Conservation (phyloP, 352 stramenopile species). For the Globisporangium spiculum region DNA sequence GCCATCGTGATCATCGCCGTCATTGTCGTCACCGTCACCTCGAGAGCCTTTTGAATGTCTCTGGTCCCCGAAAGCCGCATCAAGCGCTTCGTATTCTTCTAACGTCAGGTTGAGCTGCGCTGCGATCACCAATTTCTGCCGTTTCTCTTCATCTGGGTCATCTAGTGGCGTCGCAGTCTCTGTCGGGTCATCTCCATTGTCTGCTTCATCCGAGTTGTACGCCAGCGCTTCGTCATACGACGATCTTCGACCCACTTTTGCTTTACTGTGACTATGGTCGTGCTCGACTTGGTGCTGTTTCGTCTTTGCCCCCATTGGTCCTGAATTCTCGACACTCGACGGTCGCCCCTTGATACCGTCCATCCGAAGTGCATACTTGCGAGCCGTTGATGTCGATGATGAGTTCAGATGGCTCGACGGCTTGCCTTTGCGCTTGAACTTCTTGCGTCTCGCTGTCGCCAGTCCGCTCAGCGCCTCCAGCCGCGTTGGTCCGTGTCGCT, state of each 20-base stretch:
- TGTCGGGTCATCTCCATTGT: conserved; percentile 1
- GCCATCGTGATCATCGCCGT: conserved; percentile 11
- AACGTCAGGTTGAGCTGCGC: conserved; percentile 63
- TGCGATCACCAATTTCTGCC: conserved; percentile 46
- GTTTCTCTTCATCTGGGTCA: conserved; percentile 49
- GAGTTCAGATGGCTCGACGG: conserved; percentile 7
- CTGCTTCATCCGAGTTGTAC: conserved; percentile 31
- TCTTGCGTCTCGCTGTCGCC: conserved; percentile 9
- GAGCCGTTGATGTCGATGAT: conserved; percentile 16
- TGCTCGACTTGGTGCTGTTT: conserved; percentile 10
- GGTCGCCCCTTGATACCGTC: conserved; percentile 36
- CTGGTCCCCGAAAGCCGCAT: conserved; percentile 46
- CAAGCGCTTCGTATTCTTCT: conserved; percentile 66
- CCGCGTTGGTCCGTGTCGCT: conserved; percentile 24
- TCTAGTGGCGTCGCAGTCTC: conserved; percentile 23
- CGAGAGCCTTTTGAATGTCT: conserved; percentile 8
- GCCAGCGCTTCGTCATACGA: conserved; percentile 30
- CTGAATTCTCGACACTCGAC: conserved; percentile 11
- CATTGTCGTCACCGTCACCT: conserved; percentile 9
- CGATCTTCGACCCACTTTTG: conserved; percentile 9
- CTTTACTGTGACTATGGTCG: neutral
- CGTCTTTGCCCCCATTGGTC: conserved; percentile 15
- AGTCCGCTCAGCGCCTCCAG: conserved; percentile 42
- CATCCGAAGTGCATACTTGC: conserved; percentile 47
- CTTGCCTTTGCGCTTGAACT: conserved; percentile 13